Base-by-base conservation (phyloP, 371 early-diverging fungal species). In the Sporodiniella umbellata region DNA sequence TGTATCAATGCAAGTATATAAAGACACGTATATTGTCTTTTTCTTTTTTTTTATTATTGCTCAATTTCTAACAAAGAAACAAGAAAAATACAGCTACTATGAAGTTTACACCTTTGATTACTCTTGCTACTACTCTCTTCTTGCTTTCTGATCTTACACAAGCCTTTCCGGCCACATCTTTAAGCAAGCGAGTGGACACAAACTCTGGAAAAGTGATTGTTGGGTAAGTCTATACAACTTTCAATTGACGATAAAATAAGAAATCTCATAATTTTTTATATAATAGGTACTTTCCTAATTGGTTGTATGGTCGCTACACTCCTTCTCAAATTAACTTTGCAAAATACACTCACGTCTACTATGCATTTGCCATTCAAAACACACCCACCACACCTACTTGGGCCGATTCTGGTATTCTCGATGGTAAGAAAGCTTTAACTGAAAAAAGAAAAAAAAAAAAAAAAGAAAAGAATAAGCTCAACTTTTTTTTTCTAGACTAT, bases 261-360 rank as follows among this genome's bases (percentile, higher is more conserved):
- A 12, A 30, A 5, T 35, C 15, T 5, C 11, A 5, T 35, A 40
- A 10, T 12, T 23, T 24, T 31, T 40, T 38, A 33, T 18, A 3
- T 30, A 17, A 23, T 24, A 49, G 68, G 15, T 68, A 68, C 51
- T 68, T 68, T 25, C 71, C 71, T 21, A 70, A 70, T 40, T 70
- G 71, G 71, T 58, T 46, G 30, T 56, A 53, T 22, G 51, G 56
- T 48, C 52, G 55, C 14, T 63, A 52, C 19, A 46, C 50, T 14
- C 48, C 56, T 28, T 52, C 77, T 24, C 69, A 72, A 26, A 59
- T 84, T 51, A 56, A 61, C 45, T 73, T 62, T 40, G 33, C 62
- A 0, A 68, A 71, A 40, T 72, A 78, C 30, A 80, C 84, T 11
- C 82, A 82, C 42, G 78, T 84, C 42, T 68, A 85, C 58, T 84